phyloP scores from a whole-genome alignment of 2,329 filamentous ascomycete species.

The Cytospora leucostoma region DNA sequence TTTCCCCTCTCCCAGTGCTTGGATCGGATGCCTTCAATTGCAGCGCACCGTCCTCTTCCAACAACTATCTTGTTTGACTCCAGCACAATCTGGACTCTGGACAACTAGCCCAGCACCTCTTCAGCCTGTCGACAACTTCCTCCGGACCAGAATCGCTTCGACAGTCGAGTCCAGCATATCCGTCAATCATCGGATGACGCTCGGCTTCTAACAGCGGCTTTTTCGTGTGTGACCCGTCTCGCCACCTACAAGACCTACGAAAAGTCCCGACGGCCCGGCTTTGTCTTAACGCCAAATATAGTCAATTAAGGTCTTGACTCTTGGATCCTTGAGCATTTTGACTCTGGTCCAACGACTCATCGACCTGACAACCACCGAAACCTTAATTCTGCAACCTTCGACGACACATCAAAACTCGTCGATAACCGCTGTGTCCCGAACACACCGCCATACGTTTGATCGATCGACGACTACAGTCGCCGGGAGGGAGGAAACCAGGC shows the following conservation, averaged over 20 bases:
- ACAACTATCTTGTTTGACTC: background rate
- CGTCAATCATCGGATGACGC: conserved; percentile 12
- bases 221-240: conserved; percentile 6
- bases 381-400: background rate
- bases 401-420: background rate
- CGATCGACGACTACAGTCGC: background rate
- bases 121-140: background rate
- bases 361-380: background rate
- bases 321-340: background rate
- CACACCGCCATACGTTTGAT: background rate
- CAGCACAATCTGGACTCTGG: background rate
- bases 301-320: background rate
- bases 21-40: background rate
- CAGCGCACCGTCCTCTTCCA: background rate
- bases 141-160: background rate
- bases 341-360: background rate
- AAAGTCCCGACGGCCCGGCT: background rate
- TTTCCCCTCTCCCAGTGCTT: background rate
- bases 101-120: background rate
- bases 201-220: conserved; percentile 11
- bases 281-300: background rate
- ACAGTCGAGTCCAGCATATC: background rate
- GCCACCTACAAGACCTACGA: conserved; percentile 27
- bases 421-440: background rate
- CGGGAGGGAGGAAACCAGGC: conserved; percentile 19